These are phyloP conservation scores for Suillus spraguei DNA, from an alignment of 768 basidiomycete genomes.

Conservation along the genomic window DNA sequence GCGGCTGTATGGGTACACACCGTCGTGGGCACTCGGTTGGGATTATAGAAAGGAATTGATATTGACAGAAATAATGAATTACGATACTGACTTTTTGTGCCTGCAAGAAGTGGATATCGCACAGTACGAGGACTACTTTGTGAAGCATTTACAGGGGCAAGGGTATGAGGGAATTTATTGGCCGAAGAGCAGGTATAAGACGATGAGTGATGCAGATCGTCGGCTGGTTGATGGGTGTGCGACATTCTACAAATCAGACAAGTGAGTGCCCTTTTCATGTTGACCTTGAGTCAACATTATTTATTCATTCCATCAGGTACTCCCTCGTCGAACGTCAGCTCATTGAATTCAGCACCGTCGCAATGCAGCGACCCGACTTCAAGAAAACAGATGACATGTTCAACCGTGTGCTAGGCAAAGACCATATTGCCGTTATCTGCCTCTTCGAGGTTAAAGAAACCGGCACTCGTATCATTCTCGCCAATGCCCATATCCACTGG, in stretches of 20 bases:
- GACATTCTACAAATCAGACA: slow-evolving; percentile 88
- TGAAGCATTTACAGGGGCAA: slow-evolving; percentile 64
- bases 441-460: slow-evolving; percentile 86
- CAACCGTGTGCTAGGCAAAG: slow-evolving; percentile 94
- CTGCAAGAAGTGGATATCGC: slow-evolving; percentile 94
- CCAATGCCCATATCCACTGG: slow-evolving; percentile 93
- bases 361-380: slow-evolving; percentile 91
- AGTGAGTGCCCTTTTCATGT: slow-evolving; percentile 52
- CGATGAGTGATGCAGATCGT: slow-evolving; percentile 86
- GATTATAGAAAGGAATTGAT: slow-evolving; percentile 90
- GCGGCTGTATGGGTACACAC: slow-evolving; percentile 93
- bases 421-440: slow-evolving; percentile 88
- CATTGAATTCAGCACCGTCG: slow-evolving; percentile 90
- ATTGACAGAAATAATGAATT: slow-evolving; percentile 77
- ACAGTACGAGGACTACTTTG: slow-evolving; percentile 91
- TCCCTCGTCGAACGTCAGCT: slow-evolving; percentile 91
- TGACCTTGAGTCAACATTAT: slow-evolving; percentile 5
- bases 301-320: slow-evolving; percentile 54
- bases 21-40: slow-evolving; percentile 96
- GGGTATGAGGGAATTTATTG: slow-evolving; percentile 93
- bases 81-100: slow-evolving; percentile 88
- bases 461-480: slow-evolving; percentile 85
- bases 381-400: slow-evolving; percentile 99
- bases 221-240: slow-evolving; percentile 95
- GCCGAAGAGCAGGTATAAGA: slow-evolving; percentile 92